Conservation (phyloP, 83 land plant species). For the Thuja plicata region DNA sequence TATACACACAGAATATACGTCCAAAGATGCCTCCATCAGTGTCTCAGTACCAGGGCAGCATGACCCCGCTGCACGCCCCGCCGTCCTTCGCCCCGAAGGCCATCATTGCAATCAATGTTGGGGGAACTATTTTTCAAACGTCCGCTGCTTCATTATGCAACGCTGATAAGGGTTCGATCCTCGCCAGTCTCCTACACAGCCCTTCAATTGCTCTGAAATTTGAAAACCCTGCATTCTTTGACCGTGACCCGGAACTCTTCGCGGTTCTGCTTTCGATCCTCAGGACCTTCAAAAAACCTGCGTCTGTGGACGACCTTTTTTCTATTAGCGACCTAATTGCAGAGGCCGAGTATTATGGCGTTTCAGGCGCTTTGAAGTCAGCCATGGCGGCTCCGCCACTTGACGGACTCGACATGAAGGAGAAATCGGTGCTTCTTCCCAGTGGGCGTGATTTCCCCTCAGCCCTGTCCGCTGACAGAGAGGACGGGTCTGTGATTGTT, state of each 20-base stretch:
- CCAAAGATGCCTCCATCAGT: not conserved
- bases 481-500: slow-evolving; percentile 78
- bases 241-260: slow-evolving; percentile 13
- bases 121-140: slow-evolving; percentile 8
- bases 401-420: slow-evolving; percentile 65
- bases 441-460: slow-evolving; percentile 53
- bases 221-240: not conserved
- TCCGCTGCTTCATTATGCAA: not conserved
- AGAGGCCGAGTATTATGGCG: slow-evolving; percentile 77
- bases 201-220: not conserved
- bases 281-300: not conserved
- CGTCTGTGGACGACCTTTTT: slow-evolving; percentile 33
- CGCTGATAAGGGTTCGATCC: slow-evolving; percentile 8
- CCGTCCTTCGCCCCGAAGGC: not conserved
- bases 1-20: not conserved
- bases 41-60: not conserved
- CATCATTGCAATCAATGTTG: slow-evolving; percentile 4
- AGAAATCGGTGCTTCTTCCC: slow-evolving; percentile 46
- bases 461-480: slow-evolving; percentile 38
- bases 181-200: not conserved
- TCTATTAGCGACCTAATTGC: slow-evolving; percentile 57
- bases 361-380: slow-evolving; percentile 36
- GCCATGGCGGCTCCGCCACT: slow-evolving; percentile 62
- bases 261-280: slow-evolving; percentile 5
- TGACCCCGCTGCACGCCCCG: not conserved